These are phyloP conservation scores for Thamnidium elegans DNA, from an alignment of 192 early-diverging fungal species.

Conservation along the genomic window DNA sequence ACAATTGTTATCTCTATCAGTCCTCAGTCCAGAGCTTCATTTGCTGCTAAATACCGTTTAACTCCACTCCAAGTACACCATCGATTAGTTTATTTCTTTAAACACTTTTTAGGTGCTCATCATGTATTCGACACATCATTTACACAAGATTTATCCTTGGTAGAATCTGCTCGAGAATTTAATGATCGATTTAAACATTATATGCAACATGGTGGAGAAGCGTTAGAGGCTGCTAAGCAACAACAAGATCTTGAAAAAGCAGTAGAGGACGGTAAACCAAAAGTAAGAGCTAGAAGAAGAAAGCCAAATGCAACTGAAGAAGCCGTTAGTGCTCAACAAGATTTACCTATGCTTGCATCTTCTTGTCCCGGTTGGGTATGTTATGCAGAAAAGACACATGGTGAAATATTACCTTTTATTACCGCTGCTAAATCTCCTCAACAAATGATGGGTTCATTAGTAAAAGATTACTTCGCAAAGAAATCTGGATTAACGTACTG, in stretches of 20 bases:
- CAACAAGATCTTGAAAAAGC: constrained; percentile 32
- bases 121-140: constrained; percentile 88
- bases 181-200: constrained; percentile 64
- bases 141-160: constrained; percentile 81
- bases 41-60: constrained; percentile 82
- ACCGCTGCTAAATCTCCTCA: constrained; percentile 93
- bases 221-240: constrained; percentile 25
- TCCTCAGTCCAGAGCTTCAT: constrained; percentile 86
- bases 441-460: constrained; percentile 92
- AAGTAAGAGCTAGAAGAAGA: constrained; percentile 20
- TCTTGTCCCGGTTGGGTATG: constrained; percentile 92
- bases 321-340: constrained; percentile 22
- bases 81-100: constrained; percentile 74
- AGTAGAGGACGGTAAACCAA: constrained; percentile 21
- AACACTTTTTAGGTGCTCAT: constrained; percentile 72
- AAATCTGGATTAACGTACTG: constrained; percentile 54
- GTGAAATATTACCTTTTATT: constrained; percentile 83
- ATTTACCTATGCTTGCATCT: constrained; percentile 63
- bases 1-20: constrained; percentile 86
- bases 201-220: constrained; percentile 30
- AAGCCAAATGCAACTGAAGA: constrained; percentile 26
- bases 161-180: constrained; percentile 88
- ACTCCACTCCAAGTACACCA: constrained; percentile 54
- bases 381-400: constrained; percentile 98
- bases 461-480: constrained; percentile 79